Evolutionary conservation across 1,284 basidiomycete species (phyloP).

Genomic region (Pascua guehoae): DNA sequence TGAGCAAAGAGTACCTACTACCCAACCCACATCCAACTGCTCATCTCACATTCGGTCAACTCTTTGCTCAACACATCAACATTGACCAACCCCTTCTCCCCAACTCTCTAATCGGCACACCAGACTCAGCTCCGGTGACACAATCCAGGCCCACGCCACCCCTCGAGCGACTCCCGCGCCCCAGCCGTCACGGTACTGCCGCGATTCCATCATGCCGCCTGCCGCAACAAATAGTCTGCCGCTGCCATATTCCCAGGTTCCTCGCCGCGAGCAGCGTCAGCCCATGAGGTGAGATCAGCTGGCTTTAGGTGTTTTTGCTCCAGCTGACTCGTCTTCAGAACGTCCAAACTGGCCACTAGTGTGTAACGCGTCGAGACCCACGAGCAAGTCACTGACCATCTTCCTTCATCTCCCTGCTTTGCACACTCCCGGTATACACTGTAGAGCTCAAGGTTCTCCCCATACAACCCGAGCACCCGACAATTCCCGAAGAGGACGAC

Average conservation of each 20-base stretch:
- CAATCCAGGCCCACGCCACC: too few relatives aligned
- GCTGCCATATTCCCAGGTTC: constrained; percentile 44
- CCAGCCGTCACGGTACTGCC: too few relatives aligned
- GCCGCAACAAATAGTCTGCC: constrained; percentile 31
- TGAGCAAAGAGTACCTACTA: too few relatives aligned
- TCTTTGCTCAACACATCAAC: too few relatives aligned
- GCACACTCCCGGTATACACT: constrained; percentile 18
- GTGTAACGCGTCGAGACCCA: constrained; percentile 37
- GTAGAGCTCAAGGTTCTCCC: constrained; percentile 89
- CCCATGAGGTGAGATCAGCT: constrained; percentile 44
- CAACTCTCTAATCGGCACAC: too few relatives aligned
- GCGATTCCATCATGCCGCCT: constrained; percentile 15
- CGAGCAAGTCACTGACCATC: background rate
- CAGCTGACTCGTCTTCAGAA: constrained; percentile 30
- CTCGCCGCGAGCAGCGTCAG: constrained; percentile 19
- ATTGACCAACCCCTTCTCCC: too few relatives aligned
- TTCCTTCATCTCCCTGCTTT: background rate
- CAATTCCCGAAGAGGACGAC: constrained; percentile 59
- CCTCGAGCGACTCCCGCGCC: too few relatives aligned
- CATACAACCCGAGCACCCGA: constrained; percentile 69
- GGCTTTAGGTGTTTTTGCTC: background rate
- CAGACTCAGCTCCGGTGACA: too few relatives aligned
- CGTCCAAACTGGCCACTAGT: constrained; percentile 64
- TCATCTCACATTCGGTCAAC: too few relatives aligned
- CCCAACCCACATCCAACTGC: too few relatives aligned